A percentile compares a stretch with the other conserved stretches of the same genome.
Conservation (phyloP, 2,329 filamentous ascomycete genomes). For the Sporothrix brunneoviolacea region DNA sequence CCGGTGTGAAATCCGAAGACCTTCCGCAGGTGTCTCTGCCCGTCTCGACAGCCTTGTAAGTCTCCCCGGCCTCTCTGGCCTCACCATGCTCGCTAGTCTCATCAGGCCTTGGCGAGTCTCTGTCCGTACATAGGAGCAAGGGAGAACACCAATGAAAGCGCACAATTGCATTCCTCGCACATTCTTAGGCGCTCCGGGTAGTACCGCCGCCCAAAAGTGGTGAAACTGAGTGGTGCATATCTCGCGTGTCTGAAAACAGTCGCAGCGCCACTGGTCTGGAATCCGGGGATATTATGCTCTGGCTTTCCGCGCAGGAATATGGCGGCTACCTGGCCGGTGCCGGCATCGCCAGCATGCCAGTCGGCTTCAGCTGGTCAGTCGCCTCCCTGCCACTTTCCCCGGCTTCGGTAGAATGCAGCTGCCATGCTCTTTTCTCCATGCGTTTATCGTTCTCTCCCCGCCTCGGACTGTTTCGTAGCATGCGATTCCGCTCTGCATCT, state of each 20-base stretch:
- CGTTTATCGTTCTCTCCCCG: background rate
- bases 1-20: background rate
- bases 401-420: background rate
- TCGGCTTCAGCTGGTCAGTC: background rate
- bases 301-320: background rate
- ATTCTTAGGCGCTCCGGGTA: background rate
- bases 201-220: no score
- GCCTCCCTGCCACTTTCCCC: background rate
- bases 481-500: background rate
- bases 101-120: no score
- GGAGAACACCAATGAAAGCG: no score
- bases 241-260: background rate
- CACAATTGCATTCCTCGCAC: background rate
- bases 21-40: no score
- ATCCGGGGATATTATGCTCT: background rate
- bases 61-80: no score
- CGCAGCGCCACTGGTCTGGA: background rate
- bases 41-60: no score
- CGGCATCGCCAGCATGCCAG: conserved; percentile 1
- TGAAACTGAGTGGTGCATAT: background rate
- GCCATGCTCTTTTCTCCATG: background rate
- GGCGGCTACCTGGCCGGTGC: background rate
- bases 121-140: no score
- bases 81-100: no score
- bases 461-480: no score